These are phyloP conservation scores for Trichophyton benhamiae DNA, from an alignment of 2,329 filamentous ascomycete species.

Conservation along the genomic window DNA sequence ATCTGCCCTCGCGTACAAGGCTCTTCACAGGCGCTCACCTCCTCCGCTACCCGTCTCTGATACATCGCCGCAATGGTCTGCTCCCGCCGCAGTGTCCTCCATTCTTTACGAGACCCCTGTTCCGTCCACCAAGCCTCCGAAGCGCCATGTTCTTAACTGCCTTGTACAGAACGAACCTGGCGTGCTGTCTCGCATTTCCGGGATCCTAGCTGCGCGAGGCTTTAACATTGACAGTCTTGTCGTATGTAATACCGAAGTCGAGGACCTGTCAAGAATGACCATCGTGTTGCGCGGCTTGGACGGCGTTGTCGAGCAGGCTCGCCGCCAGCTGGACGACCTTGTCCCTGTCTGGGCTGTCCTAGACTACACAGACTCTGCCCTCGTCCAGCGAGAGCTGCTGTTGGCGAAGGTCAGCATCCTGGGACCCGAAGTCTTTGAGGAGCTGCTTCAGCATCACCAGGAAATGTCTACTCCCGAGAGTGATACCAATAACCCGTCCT, in stretches of 20 bases:
- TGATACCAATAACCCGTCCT: slow-evolving; percentile 14
- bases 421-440: slow-evolving; percentile 95
- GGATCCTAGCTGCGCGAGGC: slow-evolving; percentile 85
- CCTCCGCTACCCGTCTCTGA: slow-evolving; percentile 69
- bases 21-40: slow-evolving; percentile 77
- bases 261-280: slow-evolving; percentile 95
- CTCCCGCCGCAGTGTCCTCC: slow-evolving; percentile 88
- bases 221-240: slow-evolving; percentile 99
- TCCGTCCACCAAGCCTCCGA: slow-evolving; percentile 69
- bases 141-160: slow-evolving; percentile 94
- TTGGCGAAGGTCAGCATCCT: slow-evolving; percentile 95
- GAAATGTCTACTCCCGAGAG: slow-evolving; percentile 57
- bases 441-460: slow-evolving; percentile 86
- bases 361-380: slow-evolving; percentile 82
- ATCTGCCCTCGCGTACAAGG: slow-evolving; percentile 93
- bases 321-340: slow-evolving; percentile 86
- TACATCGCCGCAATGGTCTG: slow-evolving; percentile 67
- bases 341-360: slow-evolving; percentile 97
- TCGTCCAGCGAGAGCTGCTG: slow-evolving; percentile 90
- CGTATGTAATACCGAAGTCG: slow-evolving; percentile 94
- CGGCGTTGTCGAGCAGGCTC: slow-evolving; percentile 78
- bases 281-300: slow-evolving; percentile 95
- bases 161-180: slow-evolving; percentile 98
- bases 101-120: slow-evolving; percentile 97
- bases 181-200: slow-evolving; percentile 89